Evolutionary conservation across 768 basidiomycete species (phyloP).

Genomic region (Boletus fagicola): DNA sequence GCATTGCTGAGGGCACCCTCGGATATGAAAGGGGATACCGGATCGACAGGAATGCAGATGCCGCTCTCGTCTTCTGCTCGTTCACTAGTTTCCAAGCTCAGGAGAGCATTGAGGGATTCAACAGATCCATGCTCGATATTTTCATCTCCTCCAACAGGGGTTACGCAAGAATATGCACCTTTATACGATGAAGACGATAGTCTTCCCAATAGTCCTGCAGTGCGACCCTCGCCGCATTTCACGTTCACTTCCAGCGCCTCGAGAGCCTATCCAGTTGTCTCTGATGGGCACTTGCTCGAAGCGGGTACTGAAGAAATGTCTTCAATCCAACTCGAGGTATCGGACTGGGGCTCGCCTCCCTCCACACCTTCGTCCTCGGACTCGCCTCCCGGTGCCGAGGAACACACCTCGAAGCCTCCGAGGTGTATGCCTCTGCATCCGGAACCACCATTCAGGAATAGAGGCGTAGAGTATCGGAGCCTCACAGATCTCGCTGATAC

Average conservation of each 20-base stretch:
- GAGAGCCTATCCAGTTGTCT: constrained; percentile 13
- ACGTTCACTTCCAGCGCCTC: constrained; percentile 20
- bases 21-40: background rate
- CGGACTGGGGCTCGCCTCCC: constrained; percentile 6
- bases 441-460: constrained; percentile 3
- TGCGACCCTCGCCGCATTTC: constrained; percentile 15
- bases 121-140: constrained; percentile 4
- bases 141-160: constrained; percentile 28
- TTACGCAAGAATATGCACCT: constrained; percentile 21
- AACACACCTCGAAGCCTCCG: constrained; percentile 3
- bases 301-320: background rate
- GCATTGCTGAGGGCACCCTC: constrained; percentile 19
- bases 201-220: constrained; percentile 6
- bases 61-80: background rate
- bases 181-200: constrained; percentile 18
- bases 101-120: constrained; percentile 9
- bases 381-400: constrained; percentile 10
- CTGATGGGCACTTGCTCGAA: background rate
- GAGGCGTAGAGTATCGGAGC: constrained; percentile 22
- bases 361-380: constrained; percentile 2
- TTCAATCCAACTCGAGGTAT: constrained; percentile 4
- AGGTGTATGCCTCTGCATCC: constrained; percentile 11
- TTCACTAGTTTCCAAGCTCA: constrained; percentile 10
- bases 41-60: background rate
- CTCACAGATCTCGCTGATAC: constrained; percentile 18